A percentile compares a stretch with the other conserved stretches of the same genome.
Evolutionary conservation across 768 basidiomycete species (phyloP).

Genomic region (Agrocybe pediades): DNA sequence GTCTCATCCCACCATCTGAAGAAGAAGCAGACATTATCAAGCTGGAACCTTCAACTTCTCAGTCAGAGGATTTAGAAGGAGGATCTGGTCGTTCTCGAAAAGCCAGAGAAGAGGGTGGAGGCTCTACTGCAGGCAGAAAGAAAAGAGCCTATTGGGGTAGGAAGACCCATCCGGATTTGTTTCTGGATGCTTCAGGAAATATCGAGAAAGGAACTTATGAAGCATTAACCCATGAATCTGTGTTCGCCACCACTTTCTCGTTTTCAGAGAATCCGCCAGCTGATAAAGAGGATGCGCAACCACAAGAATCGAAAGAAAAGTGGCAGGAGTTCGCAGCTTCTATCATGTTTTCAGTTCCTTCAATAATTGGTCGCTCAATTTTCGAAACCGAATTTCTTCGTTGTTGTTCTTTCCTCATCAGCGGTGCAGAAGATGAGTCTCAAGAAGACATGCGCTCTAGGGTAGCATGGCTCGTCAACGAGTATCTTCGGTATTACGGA

Average conservation of each 20-base stretch:
- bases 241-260: slow-evolving; percentile 71
- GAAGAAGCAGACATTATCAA: slow-evolving; percentile 37
- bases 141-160: slow-evolving; percentile 81
- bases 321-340: slow-evolving; percentile 67
- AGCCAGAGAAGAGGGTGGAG: slow-evolving; percentile 26
- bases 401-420: slow-evolving; percentile 65
- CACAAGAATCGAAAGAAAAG: slow-evolving; percentile 10
- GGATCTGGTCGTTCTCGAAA: slow-evolving; percentile 27
- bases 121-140: slow-evolving; percentile 40
- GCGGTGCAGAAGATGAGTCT: slow-evolving; percentile 47
- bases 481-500: slow-evolving; percentile 65
- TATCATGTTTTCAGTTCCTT: slow-evolving; percentile 62
- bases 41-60: slow-evolving; percentile 12
- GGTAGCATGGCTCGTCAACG: slow-evolving; percentile 64
- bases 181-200: slow-evolving; percentile 34
- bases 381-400: slow-evolving; percentile 75
- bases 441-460: slow-evolving; percentile 43
- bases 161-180: slow-evolving; percentile 70
- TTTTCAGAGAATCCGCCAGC: slow-evolving; percentile 4
- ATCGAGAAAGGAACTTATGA: slow-evolving; percentile 74
- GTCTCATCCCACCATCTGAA: slow-evolving; percentile 53
- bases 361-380: slow-evolving; percentile 48
- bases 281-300: slow-evolving; percentile 12
- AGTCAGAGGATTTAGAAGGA: slow-evolving; percentile 19
- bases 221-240: slow-evolving; percentile 78